Evolutionary conservation across 345 rosid genomes (phyloP), one percentile per base, ranked within the genome.

Genomic region (Diplotaxis tenuifolia): DNA sequence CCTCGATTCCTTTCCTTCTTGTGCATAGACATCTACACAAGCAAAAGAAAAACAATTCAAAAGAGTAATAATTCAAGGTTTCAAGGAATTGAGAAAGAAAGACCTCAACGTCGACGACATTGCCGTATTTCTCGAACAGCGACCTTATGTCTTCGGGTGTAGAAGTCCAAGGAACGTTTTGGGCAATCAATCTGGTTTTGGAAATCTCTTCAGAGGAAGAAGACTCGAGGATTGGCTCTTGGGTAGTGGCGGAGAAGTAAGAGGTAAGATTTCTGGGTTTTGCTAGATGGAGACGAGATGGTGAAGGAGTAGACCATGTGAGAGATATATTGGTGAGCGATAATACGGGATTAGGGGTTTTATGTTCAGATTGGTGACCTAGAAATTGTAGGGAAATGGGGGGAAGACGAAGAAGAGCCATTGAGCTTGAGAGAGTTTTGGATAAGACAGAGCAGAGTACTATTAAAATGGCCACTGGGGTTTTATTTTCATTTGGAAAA

Each of bases 141-240:
- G 96, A 76, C 47, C 98, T 89, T 32, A 93, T 82, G 62, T 93
- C 98, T 66, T 93, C 93, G 6, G 85, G 62, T 18, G 96, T 88
- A 71, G 83, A 76, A 18, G 72, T 69, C 93, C 95, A 93, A 32
- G 98, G 96, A 54, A 93, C 77, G 82, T 88, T 90, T 68, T 86
- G 84, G 70, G 88, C 92, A 68, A 87, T 64, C 84, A 93, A 61
- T 69, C 87, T 86, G n/a, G 87, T 82, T 45, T 29, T 78, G 2
- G 86, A 85, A 71, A 80, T 72, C 74, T 90, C 92, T 12, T 80
- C 88, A 12, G 79, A 31, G 61, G 78, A 68, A 18, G 75, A 68
- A 32, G 76, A 32, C 40, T 72, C 77, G 22, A 72, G 65, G 76
- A 70, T 57, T 22, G 86, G 69, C 59, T 76, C 81, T 83, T 84